phyloP scores from a whole-genome alignment of 148 eudicot genomes.

The Camellia lanceoleosa region DNA sequence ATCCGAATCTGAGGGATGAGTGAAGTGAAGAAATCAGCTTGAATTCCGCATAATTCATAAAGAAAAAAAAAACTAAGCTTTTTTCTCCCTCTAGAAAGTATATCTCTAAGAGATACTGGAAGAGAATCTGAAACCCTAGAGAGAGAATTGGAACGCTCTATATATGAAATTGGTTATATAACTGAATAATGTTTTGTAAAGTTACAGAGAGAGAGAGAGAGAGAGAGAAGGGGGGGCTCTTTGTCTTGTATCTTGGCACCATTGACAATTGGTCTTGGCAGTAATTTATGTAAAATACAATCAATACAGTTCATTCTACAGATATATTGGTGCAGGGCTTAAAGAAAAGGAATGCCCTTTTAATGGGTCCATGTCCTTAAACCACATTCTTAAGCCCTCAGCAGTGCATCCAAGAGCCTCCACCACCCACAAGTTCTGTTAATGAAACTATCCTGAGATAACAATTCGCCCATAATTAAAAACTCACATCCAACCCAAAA shows the following conservation, averaged over 20 bases:
- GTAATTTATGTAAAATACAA: background rate
- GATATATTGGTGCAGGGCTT: background rate
- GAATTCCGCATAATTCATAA: conserved; percentile 12
- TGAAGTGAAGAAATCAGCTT: conserved; percentile 19
- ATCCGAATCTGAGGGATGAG: conserved; percentile 18
- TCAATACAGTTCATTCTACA: background rate
- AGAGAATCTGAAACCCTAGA: conserved; percentile 39
- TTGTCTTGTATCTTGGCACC: background rate
- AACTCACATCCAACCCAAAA: background rate
- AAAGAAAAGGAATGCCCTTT: background rate
- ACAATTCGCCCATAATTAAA: background rate
- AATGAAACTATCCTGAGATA: background rate
- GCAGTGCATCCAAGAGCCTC: no score
- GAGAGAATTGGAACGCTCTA: conserved; percentile 10
- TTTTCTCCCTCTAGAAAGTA: conserved; percentile 1
- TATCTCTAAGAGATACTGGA: background rate
- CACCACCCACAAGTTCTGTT: no score
- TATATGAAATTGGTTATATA: background rate
- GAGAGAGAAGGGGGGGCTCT: background rate
- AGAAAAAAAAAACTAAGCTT: background rate
- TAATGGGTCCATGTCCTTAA: background rate
- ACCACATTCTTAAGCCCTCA: background rate
- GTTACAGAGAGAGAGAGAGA: conserved; percentile 15
- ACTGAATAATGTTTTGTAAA: background rate
- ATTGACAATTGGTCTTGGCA: background rate